These are phyloP conservation scores for Malassezia caprae DNA, from an alignment of 1,284 basidiomycete genomes.

Conservation along the genomic window DNA sequence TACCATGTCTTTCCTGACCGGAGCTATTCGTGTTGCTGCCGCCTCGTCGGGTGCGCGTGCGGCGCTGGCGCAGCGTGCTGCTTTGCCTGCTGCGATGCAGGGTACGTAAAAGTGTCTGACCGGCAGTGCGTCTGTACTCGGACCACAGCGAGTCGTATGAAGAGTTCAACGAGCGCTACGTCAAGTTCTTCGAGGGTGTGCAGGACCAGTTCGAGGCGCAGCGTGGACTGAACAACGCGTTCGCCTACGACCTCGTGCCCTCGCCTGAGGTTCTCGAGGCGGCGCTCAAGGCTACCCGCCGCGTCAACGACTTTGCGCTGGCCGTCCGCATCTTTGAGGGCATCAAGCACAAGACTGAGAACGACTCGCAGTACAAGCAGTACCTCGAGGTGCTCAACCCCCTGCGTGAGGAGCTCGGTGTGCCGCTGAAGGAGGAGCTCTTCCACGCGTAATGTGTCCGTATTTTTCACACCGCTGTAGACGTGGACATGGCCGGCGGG, in stretches of 20 bases:
- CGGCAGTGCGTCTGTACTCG: constrained; percentile 15
- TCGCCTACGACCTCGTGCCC: constrained; percentile 94
- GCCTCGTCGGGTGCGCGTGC: constrained; percentile 17
- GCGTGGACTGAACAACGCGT: constrained; percentile 96
- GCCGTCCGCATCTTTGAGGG: constrained; percentile 80
- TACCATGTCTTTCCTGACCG: constrained; percentile 17
- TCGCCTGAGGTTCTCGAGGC: constrained; percentile 78
- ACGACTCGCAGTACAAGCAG: constrained; percentile 44
- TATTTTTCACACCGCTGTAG: constrained; percentile 13
- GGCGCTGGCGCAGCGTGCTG: constrained; percentile 10
- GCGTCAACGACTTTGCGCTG: constrained; percentile 92
- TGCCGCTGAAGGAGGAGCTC: constrained; percentile 43
- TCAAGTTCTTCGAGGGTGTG: constrained; percentile 80
- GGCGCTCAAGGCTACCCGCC: constrained; percentile 74
- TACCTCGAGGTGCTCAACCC: constrained; percentile 43
- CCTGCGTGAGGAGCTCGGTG: constrained; percentile 40
- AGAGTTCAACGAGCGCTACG: constrained; percentile 83
- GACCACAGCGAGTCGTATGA: constrained; percentile 66
- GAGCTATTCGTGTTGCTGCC: constrained; percentile 18
- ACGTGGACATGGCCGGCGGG: constrained; percentile 3
- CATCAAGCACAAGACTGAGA: constrained; percentile 47
- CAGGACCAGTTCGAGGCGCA: constrained; percentile 79
- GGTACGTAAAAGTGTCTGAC: constrained; percentile 7
- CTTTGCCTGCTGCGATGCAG: constrained; percentile 14
- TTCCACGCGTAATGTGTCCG: constrained; percentile 21